These are phyloP conservation scores for Candida tropicalis DNA, from an alignment of 1,139 yeast genomes.

Conservation along the genomic window DNA sequence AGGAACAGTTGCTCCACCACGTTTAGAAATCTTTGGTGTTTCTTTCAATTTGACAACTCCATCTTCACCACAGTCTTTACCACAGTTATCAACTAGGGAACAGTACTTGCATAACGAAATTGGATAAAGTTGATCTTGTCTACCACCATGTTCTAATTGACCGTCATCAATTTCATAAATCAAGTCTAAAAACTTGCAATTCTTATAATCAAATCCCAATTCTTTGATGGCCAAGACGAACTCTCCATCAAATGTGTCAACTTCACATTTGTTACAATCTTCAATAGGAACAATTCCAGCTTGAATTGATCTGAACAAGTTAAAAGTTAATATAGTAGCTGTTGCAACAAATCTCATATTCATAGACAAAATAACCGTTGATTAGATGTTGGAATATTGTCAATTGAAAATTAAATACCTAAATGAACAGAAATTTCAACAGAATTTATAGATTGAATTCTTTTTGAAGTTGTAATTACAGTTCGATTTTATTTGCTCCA, in stretches of 20 bases:
- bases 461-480: too few relatives aligned
- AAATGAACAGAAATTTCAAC: too few relatives aligned
- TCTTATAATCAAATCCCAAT: not conserved
- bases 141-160: constrained; percentile 8
- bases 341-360: constrained; percentile 2
- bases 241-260: constrained; percentile 1
- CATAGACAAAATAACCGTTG: too few relatives aligned
- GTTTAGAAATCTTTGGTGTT: not conserved
- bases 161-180: constrained; percentile 10
- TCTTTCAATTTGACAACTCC: constrained; percentile 1
- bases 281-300: constrained; percentile 1
- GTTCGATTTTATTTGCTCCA: too few relatives aligned
- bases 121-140: constrained; percentile 8
- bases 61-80: constrained; percentile 1
- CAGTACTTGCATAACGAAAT: constrained; percentile 5
- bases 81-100: constrained; percentile 4
- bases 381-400: too few relatives aligned
- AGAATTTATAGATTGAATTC: too few relatives aligned
- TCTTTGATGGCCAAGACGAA: constrained; percentile 4
- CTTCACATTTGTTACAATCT: not conserved
- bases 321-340: not conserved
- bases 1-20: not conserved
- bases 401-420: too few relatives aligned
- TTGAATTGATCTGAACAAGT: not conserved
- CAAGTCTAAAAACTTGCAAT: constrained; percentile 6